Base-by-base conservation (phyloP, 805 yeast genomes). In the Candida insectalens region DNA sequence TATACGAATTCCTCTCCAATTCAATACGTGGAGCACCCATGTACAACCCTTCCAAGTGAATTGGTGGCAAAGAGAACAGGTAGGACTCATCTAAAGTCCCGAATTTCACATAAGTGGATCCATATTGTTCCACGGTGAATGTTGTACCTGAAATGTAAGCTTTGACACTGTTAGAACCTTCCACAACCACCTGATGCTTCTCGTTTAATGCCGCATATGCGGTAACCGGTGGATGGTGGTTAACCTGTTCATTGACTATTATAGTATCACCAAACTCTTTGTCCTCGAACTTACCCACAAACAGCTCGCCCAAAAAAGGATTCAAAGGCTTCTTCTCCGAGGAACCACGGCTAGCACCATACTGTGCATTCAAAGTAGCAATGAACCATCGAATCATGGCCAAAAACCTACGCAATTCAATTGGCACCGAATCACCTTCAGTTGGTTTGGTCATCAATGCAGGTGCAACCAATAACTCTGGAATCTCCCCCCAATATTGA, bases 191-290 rank as follows among this genome's bases (percentile, higher is more conserved):
- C 22, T 77, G 69, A 55, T 79, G 69, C 48, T 74, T 72, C 41
- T 77, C 82, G 54, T 87, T 87, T 50, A 72, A 62, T 36, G 92
- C 71, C 28, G 87, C 73, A 54, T 87, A 92, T 5, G 92, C 96
- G n/a, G 97, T 88, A 23, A 83, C 79, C 18, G 98, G 97, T 13
- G 98, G 98, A 57, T 92, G 98, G 61, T 92, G 98, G 41, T 88
- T 77, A 10, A 92, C 96, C 60, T 92, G 98, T 59, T 92, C 98
- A 42, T 88, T 74, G 35, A 85, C 51, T 32, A 89, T 64, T 9
- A 75, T 59, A 18, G 95, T 83, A 41, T 83, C 94, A 27, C 95
- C 95, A 12, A 72, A 57, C 35, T 60, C 64, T 8, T 63, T 57
- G 28, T 68, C 71, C 3, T 59, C 61, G 95, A 96, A 87, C 49